Evolutionary conservation across 306 rosid species (phyloP), one percentile per base, ranked within the genome.

Genomic region (Astragalus membranaceus): DNA sequence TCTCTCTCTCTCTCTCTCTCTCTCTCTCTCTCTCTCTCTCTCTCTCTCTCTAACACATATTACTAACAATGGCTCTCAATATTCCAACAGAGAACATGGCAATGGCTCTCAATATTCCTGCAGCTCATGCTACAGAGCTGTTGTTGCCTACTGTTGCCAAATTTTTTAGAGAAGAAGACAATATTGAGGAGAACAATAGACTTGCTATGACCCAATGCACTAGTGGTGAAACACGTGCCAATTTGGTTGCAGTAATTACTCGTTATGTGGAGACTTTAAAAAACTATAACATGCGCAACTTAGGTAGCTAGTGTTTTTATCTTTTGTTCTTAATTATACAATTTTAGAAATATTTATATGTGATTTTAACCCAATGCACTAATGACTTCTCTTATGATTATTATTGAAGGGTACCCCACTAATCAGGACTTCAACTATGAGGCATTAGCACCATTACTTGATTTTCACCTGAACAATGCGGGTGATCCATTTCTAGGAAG

Each of bases 401-500:
- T 6, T 36, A 26, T 35, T 36, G 65, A 36, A 67, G 60, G 60
- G 0, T 67, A 33, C 7, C 60, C 72, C 12, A 35, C 48, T 10
- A 86, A 88, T 78, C 69, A 80, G 75, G 88, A 86, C 52, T 86
- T 88, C 59, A 87, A 86, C 70, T 88, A 86, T 37, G 91, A 88
- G 4, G 84, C 82, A 52, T 23, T 88, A 64, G 57, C 65, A 1
- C 91, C 80, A 60, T 56, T 88, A 63, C 82, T 78, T 59, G 81
- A 88, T 76, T 88, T 82, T 78, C 87, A 87, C 5, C 74, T 88
- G 59, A 86, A 86, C 66, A 88, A 88, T 76, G 87, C 80, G 1
- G 95, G 95, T 0, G 91, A 86, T 69, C 95, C 91, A 23, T 88
- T 88, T 74, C 64, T 86, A n/a, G 95, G 85, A 47, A 86, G 86